Base-by-base conservation (phyloP, 306 rosid species). In the Cyclanthera cordifolia region DNA sequence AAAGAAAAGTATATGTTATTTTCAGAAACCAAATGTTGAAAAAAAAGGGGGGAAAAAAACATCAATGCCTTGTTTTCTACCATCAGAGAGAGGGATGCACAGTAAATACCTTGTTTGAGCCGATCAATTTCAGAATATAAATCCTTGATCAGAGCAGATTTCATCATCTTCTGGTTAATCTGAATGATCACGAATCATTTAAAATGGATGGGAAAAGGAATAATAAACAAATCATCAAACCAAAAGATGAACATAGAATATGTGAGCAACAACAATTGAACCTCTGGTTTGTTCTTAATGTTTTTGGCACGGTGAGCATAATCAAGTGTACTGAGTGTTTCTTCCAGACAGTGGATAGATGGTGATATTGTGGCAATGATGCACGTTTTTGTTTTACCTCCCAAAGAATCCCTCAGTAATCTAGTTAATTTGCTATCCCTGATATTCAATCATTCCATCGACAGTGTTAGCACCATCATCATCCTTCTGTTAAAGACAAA, bases 241-340 rank as follows among this genome's bases (percentile, higher is more conserved):
- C 30, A 53, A 52, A 7, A 25, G 25, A 53, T 25, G 43, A 21
- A 61, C 70, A 70, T 48, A 43, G 21, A 60, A 51, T 27, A 21
- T 60, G 73, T 19, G 72, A 76, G 70, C 37, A 75, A 67, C 43
- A 61, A 73, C 41, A 72, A 72, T 70, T 83, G 19, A 77, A 90
- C 99, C 95, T 94, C 99, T 49, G 99, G 99, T 76, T 94, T 94
- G 85, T 94, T 94, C 87, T 90, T 94, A 75, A 94, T 94, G 78
- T 94, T 94, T 82, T 94, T 94, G 76, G 99, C 99, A 77, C 99
- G 99, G 61, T 94, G 96, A 5, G 99, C 99, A 73, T 94, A 94
- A 61, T 94, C 99, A 60, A 94, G 81, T 55, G 99, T 94, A 84
- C 96, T 94, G 68, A 94, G 96, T 46, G 99, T 94, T 81, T 94